Evolutionary conservation across 1,139 yeast species (phyloP).

Genomic region (Kodamaea alishanica): DNA sequence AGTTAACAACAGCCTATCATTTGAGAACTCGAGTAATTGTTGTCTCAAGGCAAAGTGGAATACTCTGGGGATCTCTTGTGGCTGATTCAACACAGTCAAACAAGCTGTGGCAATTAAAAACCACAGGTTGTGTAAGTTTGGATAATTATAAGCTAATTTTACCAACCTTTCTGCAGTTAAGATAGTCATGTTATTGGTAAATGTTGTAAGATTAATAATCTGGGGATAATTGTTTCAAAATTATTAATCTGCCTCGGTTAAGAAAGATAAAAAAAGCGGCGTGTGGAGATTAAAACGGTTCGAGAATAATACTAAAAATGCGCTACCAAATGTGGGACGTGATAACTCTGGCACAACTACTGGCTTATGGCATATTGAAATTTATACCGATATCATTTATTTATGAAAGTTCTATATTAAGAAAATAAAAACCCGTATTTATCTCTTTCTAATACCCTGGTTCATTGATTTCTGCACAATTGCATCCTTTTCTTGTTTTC

Average conservation of each 20-base stretch:
- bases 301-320: too few relatives aligned
- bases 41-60: conserved; percentile 70
- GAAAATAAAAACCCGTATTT: too few relatives aligned
- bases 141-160: conserved; percentile 53
- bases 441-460: conserved; percentile 11
- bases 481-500: conserved; percentile 46
- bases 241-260: too few relatives aligned
- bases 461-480: conserved; percentile 51
- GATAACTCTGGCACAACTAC: too few relatives aligned
- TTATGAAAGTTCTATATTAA: too few relatives aligned
- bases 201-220: too few relatives aligned
- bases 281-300: too few relatives aligned
- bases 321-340: too few relatives aligned
- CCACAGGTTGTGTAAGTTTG: conserved; percentile 54
- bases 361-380: too few relatives aligned
- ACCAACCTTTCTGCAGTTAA: conserved; percentile 63
- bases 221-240: too few relatives aligned
- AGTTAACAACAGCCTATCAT: conserved; percentile 28
- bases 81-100: conserved; percentile 75
- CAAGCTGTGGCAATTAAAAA: conserved; percentile 77
- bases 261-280: too few relatives aligned
- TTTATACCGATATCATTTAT: too few relatives aligned
- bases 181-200: conserved; percentile 9
- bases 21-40: conserved; percentile 35
- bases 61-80: conserved; percentile 72